Conservation (phyloP, 2,329 filamentous ascomycete genomes). For the Zymoseptoria tritici region DNA sequence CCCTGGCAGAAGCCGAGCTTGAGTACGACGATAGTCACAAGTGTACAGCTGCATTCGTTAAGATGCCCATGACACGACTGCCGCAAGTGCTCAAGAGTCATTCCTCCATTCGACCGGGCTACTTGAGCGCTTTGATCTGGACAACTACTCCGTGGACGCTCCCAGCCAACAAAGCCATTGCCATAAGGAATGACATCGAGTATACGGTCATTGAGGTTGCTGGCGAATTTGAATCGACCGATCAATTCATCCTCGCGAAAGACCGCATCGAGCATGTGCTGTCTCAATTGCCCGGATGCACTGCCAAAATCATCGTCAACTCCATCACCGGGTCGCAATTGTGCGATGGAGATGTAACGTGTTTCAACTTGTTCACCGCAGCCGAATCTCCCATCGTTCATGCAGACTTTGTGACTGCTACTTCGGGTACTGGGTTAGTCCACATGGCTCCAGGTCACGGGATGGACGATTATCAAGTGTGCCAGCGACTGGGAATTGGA, state of each 20-base stretch:
- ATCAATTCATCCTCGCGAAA: constrained; percentile 61
- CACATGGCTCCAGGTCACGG: constrained; percentile 92
- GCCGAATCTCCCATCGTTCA: constrained; percentile 61
- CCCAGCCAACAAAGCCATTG: constrained; percentile 85
- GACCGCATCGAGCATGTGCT: constrained; percentile 57
- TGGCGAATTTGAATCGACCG: neutral
- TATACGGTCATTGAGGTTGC: constrained; percentile 46
- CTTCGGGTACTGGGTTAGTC: constrained; percentile 91
- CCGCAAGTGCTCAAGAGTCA: constrained; percentile 35
- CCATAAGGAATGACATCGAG: constrained; percentile 64
- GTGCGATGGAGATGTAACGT: constrained; percentile 34
- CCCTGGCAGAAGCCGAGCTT: constrained; percentile 75
- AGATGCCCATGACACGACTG: constrained; percentile 58
- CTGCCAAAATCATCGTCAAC: constrained; percentile 42
- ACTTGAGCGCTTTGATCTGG: constrained; percentile 83
- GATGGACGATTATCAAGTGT: constrained; percentile 90
- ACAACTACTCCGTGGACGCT: constrained; percentile 98
- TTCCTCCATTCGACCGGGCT: constrained; percentile 36
- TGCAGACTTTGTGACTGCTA: constrained; percentile 80
- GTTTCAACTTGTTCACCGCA: constrained; percentile 28
- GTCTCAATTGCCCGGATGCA: constrained; percentile 42
- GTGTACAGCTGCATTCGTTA: constrained; percentile 69
- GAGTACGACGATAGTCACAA: constrained; percentile 72
- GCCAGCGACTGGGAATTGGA: constrained; percentile 60
- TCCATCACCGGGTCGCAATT: constrained; percentile 60